Base-by-base conservation (phyloP, 2,329 filamentous ascomycete genomes). In the Penicillium vulpinum region DNA sequence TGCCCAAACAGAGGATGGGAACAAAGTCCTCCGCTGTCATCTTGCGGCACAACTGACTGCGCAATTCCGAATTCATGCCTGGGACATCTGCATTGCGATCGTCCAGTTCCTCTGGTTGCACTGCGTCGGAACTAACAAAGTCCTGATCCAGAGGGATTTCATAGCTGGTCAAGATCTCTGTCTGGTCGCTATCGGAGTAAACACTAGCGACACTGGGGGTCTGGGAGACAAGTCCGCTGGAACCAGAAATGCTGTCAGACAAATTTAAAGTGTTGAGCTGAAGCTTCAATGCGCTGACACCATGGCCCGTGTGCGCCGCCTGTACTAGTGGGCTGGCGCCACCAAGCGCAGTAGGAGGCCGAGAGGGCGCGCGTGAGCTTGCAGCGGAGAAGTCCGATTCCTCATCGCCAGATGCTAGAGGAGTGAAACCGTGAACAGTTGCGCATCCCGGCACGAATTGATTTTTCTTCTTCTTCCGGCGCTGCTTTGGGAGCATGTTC, bases 21-120 rank as follows among this genome's bases (percentile, higher is more conserved):
- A 96, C 89, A 72, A 99, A 99, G 73, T 99, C 94, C 11, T 88
- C 85, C 2, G 92, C 88, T 9, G 88, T 89, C 89, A 97, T 97
- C 79, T 99, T 97, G 62, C 90, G 86, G 59, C 79, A 78, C 41
- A 84, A 66, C 35, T 81, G 73, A 61, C 75, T 80, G 72, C 67
- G 81, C 65, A 83, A 75, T 54, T 85, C 74, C 16, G 82, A 81
- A 26, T 83, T 83, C 64, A 86, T 85, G 33, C 29, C 51, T 18
- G 51, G 45, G 28, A 48, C 39, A 24, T 41, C 56, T 2, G 55
- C 35, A 21, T 80, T 77, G 56, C 77, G 70, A 63, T 77, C 59
- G 26, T 55, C 52, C 59, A 77, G 53, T 28, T 58, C 63, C 44
- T 73, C 72, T 22, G 70, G 67, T 8, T 67, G 66, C 8, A 60